phyloP scores from a whole-genome alignment of 2,329 filamentous ascomycete genomes.

The Sarocladium oryzae region DNA sequence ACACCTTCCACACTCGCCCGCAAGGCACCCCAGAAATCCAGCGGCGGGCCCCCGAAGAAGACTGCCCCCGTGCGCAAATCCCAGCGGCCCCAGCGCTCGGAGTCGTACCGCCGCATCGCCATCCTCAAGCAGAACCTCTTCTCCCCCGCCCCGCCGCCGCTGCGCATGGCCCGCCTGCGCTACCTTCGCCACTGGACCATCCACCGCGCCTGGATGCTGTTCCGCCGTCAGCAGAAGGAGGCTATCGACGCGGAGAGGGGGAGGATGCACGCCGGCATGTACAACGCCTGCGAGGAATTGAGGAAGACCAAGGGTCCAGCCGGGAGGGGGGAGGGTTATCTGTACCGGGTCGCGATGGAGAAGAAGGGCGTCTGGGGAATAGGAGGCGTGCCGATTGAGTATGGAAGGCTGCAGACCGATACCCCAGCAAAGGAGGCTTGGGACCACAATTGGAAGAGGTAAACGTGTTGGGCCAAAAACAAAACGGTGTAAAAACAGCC shows the following conservation, averaged over 20 bases:
- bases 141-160: conserved; percentile 53
- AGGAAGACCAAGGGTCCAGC: conserved; percentile 52
- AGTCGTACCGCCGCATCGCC: conserved; percentile 35
- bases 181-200: conserved; percentile 97
- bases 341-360: conserved; percentile 84
- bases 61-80: conserved; percentile 14
- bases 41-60: conserved; percentile 17
- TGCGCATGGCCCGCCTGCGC: conserved; percentile 83
- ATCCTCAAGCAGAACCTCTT: conserved; percentile 43
- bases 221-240: conserved; percentile 61
- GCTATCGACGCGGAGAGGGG: conserved; percentile 64
- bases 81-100: conserved; percentile 18
- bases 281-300: conserved; percentile 78
- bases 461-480: neutral
- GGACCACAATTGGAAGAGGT: conserved; percentile 87
- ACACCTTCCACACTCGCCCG: conserved; percentile 25
- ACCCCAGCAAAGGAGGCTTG: conserved; percentile 73
- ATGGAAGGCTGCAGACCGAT: conserved; percentile 78
- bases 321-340: conserved; percentile 54
- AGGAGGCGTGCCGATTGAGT: conserved; percentile 81
- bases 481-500: neutral
- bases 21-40: conserved; percentile 18
- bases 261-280: conserved; percentile 76
- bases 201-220: conserved; percentile 88
- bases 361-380: conserved; percentile 77